Evolutionary conservation across 768 basidiomycete species (phyloP), one percentile per base, ranked within the genome.

Genomic region (Agrocybe praecox): DNA sequence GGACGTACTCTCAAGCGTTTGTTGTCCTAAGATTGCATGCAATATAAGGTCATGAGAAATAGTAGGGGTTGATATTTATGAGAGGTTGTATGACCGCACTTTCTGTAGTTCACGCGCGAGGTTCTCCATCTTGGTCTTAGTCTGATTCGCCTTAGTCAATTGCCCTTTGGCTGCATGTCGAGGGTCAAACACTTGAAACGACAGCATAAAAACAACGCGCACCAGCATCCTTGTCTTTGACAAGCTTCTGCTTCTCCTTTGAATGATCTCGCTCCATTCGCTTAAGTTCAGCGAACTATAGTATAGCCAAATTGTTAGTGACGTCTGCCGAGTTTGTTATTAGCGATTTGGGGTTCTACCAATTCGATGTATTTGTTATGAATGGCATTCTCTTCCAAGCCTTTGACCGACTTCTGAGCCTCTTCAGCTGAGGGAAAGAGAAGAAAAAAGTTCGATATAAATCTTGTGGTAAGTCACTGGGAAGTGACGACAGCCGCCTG

Each of bases 201-300:
- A 26, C 51, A 54, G 50, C 33, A 42, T 29, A 19, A 44, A 47
- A 26, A 43, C 36, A 32, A 26, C 33, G 58, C 68, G 71, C 74
- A 92, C 91, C 90, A 61, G 90, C 85, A 74, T 94, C 93, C 76
- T 94, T 94, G 78, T 95, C 93, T 75, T 94, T 94, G 48, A 84
- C 79, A 26, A 94, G 78, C 67, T 94, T 94, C 76, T 94, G 92
- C 72, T 91, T 94, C 78, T 94, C 93, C 74, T 92, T 94, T 40
- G 92, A 87, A 65, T 94, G 89, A 67, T 94, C 92, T 61, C 93
- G 83, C 72, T 95, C 93, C 67, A 91, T 72, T 50, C 90, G 82
- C 70, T 94, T 94, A 69, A 92, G 76, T 71, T 94, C 92, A 65
- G 92, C 90, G 72, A 94, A 95, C 92, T 95, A 67, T 51, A 57